Conservation (phyloP, 257 asterid genomes). For the Solanum sitiens region DNA sequence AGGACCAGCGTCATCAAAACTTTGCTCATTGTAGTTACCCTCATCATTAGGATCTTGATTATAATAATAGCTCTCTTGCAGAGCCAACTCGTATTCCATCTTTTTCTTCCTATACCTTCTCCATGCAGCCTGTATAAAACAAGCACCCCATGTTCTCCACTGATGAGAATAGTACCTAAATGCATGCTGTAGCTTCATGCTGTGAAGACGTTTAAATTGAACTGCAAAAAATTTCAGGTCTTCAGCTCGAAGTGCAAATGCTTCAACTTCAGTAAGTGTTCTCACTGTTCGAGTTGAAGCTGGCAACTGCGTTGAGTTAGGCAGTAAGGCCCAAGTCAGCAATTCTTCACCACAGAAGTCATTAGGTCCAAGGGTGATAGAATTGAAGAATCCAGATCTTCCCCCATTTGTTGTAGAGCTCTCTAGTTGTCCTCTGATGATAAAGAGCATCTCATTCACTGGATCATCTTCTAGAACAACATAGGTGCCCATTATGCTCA, state of each 20-base stretch:
- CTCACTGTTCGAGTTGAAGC: slow-evolving; percentile 73
- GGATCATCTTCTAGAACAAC: slow-evolving; percentile 83
- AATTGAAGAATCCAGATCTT: slow-evolving; percentile 76
- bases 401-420: slow-evolving; percentile 95
- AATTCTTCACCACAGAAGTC: slow-evolving; percentile 94
- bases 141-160: slow-evolving; percentile 95
- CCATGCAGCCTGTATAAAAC: slow-evolving; percentile 72
- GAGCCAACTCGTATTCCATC: slow-evolving; percentile 45
- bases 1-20: neutral
- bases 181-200: slow-evolving; percentile 88
- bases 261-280: slow-evolving; percentile 80
- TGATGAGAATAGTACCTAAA: slow-evolving; percentile 86
- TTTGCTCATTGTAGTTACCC: neutral
- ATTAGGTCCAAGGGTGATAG: slow-evolving; percentile 67
- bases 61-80: slow-evolving; percentile 32
- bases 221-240: slow-evolving; percentile 75
- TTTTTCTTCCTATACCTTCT: slow-evolving; percentile 55
- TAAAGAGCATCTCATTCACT: slow-evolving; percentile 75
- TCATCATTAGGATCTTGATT: neutral
- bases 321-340: slow-evolving; percentile 88
- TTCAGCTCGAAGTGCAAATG: slow-evolving; percentile 83
- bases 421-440: slow-evolving; percentile 80
- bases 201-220: slow-evolving; percentile 80
- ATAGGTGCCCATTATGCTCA: slow-evolving; percentile 65
- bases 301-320: slow-evolving; percentile 69